phyloP scores from a whole-genome alignment of 2,329 filamentous ascomycete genomes.

The Coniella lustricola region DNA sequence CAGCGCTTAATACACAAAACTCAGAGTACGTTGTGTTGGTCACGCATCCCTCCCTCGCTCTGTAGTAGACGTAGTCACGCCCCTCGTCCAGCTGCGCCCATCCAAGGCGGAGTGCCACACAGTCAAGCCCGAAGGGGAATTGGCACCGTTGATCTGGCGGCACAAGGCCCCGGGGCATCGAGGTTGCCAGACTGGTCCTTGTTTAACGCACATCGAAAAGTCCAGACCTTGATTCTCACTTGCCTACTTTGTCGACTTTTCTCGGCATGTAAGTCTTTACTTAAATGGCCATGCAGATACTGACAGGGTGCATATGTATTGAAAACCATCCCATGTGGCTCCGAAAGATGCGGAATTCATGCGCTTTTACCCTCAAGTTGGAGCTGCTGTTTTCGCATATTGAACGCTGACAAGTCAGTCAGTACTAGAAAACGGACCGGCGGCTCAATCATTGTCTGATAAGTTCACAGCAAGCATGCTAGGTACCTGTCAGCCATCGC shows the following conservation, averaged over 20 bases:
- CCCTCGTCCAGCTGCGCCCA: constrained; percentile 2
- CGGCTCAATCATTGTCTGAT: too few relatives aligned
- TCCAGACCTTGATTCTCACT: constrained; percentile 15
- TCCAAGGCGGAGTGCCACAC: neutral
- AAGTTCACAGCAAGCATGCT: too few relatives aligned
- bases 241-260: neutral
- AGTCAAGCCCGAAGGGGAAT: constrained; percentile 3
- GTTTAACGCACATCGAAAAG: constrained; percentile 10
- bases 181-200: constrained; percentile 8
- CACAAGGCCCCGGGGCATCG: neutral
- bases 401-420: neutral
- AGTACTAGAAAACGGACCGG: too few relatives aligned
- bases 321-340: too few relatives aligned
- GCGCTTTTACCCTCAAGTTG: neutral
- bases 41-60: constrained; percentile 7
- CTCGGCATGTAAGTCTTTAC: neutral
- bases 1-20: too few relatives aligned
- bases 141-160: constrained; percentile 10
- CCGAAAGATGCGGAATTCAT: too few relatives aligned
- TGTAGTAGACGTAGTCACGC: constrained; percentile 6
- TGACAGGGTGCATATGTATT: too few relatives aligned
- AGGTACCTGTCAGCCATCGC: too few relatives aligned
- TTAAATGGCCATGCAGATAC: too few relatives aligned
- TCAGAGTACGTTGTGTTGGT: constrained; percentile 7
- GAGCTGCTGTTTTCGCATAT: neutral